Conservation (phyloP, 768 basidiomycete genomes). For the Boletus sensibilis region DNA sequence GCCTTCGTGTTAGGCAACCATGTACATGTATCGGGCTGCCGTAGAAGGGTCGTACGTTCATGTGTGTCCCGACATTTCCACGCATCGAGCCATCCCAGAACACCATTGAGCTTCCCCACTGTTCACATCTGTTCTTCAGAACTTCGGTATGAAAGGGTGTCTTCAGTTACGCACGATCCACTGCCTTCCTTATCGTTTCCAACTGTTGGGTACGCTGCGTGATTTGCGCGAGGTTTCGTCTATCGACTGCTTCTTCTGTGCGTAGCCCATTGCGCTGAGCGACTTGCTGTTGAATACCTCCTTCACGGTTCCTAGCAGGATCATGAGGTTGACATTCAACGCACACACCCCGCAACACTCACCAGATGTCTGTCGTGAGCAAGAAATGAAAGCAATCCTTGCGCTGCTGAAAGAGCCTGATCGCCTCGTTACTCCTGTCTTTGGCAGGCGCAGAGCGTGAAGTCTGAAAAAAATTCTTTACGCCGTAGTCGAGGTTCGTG, state of each 20-base stretch:
- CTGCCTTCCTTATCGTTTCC: not conserved
- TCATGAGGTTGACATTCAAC: not conserved
- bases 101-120: not conserved
- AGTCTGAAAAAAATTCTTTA: not conserved
- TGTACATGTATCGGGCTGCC: constrained; percentile 3
- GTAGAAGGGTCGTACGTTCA: not conserved
- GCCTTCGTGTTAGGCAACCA: constrained; percentile 1
- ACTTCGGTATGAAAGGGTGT: not conserved
- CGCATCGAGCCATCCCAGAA: constrained; percentile 1
- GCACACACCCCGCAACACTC: not conserved
- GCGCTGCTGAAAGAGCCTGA: constrained; percentile 5
- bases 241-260: not conserved
- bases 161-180: not conserved
- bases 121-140: not conserved
- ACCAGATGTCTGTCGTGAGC: constrained; percentile 2
- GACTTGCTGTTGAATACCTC: not conserved
- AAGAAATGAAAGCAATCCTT: constrained; percentile 3
- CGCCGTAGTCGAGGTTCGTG: not conserved
- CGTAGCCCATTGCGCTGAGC: not conserved
- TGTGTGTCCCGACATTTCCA: not conserved
- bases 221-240: not conserved
- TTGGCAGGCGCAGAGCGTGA: not conserved
- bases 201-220: not conserved
- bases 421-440: not conserved
- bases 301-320: constrained; percentile 1